Evolutionary conservation across 2,329 filamentous ascomycete species (phyloP).

Genomic region (Mycosphaerella sp.): DNA sequence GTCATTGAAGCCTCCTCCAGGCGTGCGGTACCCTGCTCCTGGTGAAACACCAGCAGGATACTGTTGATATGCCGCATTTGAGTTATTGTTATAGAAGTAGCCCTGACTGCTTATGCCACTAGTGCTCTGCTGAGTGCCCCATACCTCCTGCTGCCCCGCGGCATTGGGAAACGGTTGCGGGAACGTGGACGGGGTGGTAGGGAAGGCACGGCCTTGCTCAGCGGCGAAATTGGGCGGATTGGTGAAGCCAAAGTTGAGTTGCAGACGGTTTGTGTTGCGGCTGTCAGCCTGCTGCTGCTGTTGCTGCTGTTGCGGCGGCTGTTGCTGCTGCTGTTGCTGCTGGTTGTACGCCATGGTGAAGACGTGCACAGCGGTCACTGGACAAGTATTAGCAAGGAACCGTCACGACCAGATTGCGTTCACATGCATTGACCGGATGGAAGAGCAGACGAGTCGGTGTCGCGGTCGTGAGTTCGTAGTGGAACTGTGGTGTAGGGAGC

Average conservation of each 20-base stretch:
- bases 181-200: conserved; percentile 85
- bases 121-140: conserved; percentile 44
- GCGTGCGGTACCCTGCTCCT: conserved; percentile 51
- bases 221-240: conserved; percentile 40
- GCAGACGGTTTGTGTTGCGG: conserved; percentile 41
- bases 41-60: conserved; percentile 39
- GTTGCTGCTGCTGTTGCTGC: conserved; percentile 15
- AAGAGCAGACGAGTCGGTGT: background rate
- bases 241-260: conserved; percentile 48
- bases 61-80: conserved; percentile 43
- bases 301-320: conserved; percentile 18
- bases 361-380: conserved; percentile 1
- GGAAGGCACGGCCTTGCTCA: conserved; percentile 44
- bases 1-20: conserved; percentile 61
- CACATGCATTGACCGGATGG: background rate
- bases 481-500: background rate
- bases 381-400: background rate
- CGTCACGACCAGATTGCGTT: background rate
- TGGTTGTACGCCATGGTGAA: conserved; percentile 19
- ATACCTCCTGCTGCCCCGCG: conserved; percentile 55
- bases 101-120: conserved; percentile 39
- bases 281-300: conserved; percentile 25
- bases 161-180: conserved; percentile 71
- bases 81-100: conserved; percentile 48
- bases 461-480: background rate